A percentile compares a stretch with the other conserved stretches of the same genome.
phyloP scores from a whole-genome alignment of 768 basidiomycete genomes.

The Russula earlei region DNA sequence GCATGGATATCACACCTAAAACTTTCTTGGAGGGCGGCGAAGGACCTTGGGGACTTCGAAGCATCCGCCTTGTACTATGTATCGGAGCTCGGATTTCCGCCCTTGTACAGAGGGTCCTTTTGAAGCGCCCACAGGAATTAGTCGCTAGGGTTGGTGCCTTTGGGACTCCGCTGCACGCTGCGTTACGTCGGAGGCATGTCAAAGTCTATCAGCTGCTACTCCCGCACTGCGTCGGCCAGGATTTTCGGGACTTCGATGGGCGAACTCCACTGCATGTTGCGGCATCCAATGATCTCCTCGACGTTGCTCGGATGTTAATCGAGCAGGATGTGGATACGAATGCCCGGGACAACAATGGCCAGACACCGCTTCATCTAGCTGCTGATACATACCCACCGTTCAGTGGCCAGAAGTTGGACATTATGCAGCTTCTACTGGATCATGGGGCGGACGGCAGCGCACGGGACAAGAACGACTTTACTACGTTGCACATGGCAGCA shows the following conservation, averaged over 20 bases:
- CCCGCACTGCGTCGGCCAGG: neutral
- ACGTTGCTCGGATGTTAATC: neutral
- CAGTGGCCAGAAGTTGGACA: too few species aligned
- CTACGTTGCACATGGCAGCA: too few species aligned
- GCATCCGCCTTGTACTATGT: neutral
- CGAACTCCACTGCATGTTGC: neutral
- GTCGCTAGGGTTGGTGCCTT: fast-evolving
- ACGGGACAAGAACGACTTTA: too few species aligned
- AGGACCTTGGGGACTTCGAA: too few species aligned
- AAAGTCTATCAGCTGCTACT: neutral
- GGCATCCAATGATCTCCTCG: neutral
- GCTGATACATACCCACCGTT: too few species aligned
- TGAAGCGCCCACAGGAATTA: neutral
- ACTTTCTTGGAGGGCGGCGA: too few species aligned
- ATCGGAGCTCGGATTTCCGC: neutral
- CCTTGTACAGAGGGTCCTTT: neutral
- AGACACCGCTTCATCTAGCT: neutral
- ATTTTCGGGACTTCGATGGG: neutral
- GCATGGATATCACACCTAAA: too few species aligned
- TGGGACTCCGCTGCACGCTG: neutral
- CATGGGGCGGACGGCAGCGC: neutral
- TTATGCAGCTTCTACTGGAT: neutral
- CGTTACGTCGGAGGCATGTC: neutral
- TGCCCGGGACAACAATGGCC: too few species aligned
- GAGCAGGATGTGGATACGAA: neutral